These are phyloP conservation scores for Kwoniella botswanensis DNA, from an alignment of 768 basidiomycete species.

Conservation along the genomic window DNA sequence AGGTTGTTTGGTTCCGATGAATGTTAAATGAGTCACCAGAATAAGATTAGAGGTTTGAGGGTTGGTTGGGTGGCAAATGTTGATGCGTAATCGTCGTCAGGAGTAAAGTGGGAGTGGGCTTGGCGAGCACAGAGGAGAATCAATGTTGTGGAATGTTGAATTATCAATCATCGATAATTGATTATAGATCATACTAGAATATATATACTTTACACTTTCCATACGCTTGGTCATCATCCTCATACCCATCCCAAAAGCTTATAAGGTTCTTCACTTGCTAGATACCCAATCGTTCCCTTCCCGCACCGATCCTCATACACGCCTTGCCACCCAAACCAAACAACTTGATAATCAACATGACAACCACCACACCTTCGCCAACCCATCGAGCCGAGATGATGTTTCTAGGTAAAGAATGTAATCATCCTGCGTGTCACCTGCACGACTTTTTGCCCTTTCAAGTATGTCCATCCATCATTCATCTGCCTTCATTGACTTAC, in stretches of 20 bases:
- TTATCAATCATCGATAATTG: background rate
- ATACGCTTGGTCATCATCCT: background rate
- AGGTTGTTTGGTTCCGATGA: conserved; percentile 15
- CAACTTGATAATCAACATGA: background rate
- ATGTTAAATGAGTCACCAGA: background rate
- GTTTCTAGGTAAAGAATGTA: conserved; percentile 55
- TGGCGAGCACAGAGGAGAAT: conserved; percentile 1
- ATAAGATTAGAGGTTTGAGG: conserved; percentile 11
- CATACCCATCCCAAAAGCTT: background rate
- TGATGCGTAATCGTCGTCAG: background rate
- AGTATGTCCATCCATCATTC: conserved; percentile 30
- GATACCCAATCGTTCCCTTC: no score
- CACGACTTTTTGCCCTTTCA: conserved; percentile 56
- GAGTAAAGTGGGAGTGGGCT: background rate
- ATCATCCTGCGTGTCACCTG: conserved; percentile 55
- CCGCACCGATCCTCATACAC: no score
- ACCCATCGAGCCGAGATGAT: conserved; percentile 46
- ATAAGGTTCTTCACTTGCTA: no score
- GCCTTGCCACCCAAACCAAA: background rate
- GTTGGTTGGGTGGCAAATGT: conserved; percentile 22
- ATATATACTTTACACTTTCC: background rate
- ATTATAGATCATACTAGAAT: conserved; percentile 16
- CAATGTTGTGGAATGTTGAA: no score
- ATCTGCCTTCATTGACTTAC: background rate
- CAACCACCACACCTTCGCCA: conserved; percentile 19